These are phyloP conservation scores for Cyclospora cayetanensis DNA, from an alignment of 169 alveolate species.

Conservation along the genomic window DNA sequence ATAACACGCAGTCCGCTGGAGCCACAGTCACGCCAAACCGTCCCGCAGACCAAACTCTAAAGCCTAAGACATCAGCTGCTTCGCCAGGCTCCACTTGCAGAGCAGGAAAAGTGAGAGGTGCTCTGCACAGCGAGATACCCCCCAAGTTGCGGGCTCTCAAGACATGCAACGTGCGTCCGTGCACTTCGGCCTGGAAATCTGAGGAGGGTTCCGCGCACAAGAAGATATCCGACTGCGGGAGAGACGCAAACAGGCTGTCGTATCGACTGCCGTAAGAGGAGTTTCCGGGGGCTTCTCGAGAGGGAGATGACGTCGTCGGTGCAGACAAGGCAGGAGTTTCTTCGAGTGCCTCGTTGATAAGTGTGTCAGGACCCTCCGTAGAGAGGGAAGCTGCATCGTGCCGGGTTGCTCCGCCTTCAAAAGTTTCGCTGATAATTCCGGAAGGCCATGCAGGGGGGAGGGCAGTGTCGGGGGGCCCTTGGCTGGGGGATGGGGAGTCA, in stretches of 20 bases:
- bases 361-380: not conserved
- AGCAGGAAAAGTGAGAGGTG: conserved; percentile 88
- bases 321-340: not conserved
- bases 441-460: not conserved
- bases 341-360: too few species aligned
- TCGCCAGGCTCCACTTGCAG: conserved; percentile 71
- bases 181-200: conserved; percentile 84
- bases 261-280: not conserved
- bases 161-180: conserved; percentile 80
- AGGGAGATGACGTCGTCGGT: not conserved
- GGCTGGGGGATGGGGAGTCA: not conserved
- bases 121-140: conserved; percentile 90
- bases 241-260: not conserved
- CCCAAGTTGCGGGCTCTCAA: conserved; percentile 85
- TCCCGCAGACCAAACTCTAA: conserved; percentile 85
- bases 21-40: conserved; percentile 94
- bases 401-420: not conserved
- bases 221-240: conserved; percentile 74
- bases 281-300: not conserved
- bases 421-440: not conserved
- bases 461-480: not conserved
- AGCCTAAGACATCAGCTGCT: conserved; percentile 81
- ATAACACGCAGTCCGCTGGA: conserved; percentile 90
- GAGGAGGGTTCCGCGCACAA: conserved; percentile 81
- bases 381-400: not conserved